These are phyloP conservation scores for Coniosporium tulheliwenetii DNA, from an alignment of 2,329 filamentous ascomycete genomes.

Conservation along the genomic window DNA sequence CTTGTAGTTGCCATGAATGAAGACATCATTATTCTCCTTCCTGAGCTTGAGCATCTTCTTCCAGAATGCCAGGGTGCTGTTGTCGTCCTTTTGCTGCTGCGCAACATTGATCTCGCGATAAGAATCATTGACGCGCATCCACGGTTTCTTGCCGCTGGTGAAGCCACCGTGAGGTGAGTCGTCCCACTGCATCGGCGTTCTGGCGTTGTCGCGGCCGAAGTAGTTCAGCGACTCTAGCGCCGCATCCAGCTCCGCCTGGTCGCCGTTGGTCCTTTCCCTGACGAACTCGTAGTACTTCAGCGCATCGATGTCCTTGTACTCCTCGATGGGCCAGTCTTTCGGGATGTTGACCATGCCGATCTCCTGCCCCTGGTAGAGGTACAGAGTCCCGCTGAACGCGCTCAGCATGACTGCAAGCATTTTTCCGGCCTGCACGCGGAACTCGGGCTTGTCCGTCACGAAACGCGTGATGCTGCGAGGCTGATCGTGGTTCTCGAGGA, in stretches of 20 bases:
- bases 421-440: slow-evolving; percentile 32
- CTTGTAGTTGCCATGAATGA: slow-evolving; percentile 10
- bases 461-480: slow-evolving; percentile 34
- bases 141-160: slow-evolving; percentile 40
- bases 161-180: slow-evolving; percentile 38
- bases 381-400: slow-evolving; percentile 37
- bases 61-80: slow-evolving; percentile 48
- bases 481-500: slow-evolving; percentile 50
- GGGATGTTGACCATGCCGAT: slow-evolving; percentile 44
- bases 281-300: slow-evolving; percentile 26
- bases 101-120: slow-evolving; percentile 48
- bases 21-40: slow-evolving; percentile 8
- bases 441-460: slow-evolving; percentile 28
- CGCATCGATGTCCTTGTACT: slow-evolving; percentile 51
- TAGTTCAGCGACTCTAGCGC: slow-evolving; percentile 36
- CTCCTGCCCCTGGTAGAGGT: slow-evolving; percentile 46
- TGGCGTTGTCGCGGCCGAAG: slow-evolving; percentile 52
- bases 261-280: slow-evolving; percentile 13
- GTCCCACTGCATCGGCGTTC: slow-evolving; percentile 57
- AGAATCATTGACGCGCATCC: slow-evolving; percentile 56
- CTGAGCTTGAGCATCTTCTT: slow-evolving; percentile 24
- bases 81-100: slow-evolving; percentile 29
- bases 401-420: slow-evolving; percentile 36
- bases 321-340: slow-evolving; percentile 29
- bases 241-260: slow-evolving; percentile 19